Evolutionary conservation across 805 yeast genomes (phyloP).

Genomic region (Sporopachydermia lactativora): DNA sequence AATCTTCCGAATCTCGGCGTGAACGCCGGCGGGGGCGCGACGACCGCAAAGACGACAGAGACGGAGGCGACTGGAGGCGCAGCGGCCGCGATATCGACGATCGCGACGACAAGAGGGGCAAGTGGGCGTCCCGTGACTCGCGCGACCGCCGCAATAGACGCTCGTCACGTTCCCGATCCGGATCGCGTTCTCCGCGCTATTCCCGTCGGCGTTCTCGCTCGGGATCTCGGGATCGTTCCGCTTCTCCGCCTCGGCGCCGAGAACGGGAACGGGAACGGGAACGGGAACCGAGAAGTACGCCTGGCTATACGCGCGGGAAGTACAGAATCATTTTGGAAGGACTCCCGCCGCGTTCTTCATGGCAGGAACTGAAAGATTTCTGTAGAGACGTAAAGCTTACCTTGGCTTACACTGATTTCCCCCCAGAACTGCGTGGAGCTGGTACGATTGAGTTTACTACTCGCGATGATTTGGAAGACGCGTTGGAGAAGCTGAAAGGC

Average conservation of each 20-base stretch:
- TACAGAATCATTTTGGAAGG: slow-evolving; percentile 55
- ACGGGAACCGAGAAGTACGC: neutral
- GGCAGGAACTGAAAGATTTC: slow-evolving; percentile 82
- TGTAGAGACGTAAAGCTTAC: slow-evolving; percentile 62
- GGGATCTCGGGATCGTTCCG: neutral
- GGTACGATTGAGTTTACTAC: slow-evolving; percentile 31
- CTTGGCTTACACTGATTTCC: slow-evolving; percentile 31
- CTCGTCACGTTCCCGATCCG: neutral
- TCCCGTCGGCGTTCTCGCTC: neutral
- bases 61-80: too few species aligned
- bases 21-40: neutral
- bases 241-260: neutral
- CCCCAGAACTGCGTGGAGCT: slow-evolving; percentile 31
- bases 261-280: neutral
- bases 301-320: slow-evolving; percentile 41
- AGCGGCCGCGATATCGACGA: neutral
- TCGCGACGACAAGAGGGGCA: neutral
- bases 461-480: neutral
- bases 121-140: too few species aligned
- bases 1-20: neutral
- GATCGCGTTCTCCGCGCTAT: neutral
- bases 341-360: slow-evolving; percentile 63
- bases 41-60: neutral
- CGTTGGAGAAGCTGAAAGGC: neutral
- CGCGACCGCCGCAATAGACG: neutral